These are phyloP conservation scores for Magnolia officinalis DNA, from an alignment of 164 flowering plant species.

Conservation along the genomic window DNA sequence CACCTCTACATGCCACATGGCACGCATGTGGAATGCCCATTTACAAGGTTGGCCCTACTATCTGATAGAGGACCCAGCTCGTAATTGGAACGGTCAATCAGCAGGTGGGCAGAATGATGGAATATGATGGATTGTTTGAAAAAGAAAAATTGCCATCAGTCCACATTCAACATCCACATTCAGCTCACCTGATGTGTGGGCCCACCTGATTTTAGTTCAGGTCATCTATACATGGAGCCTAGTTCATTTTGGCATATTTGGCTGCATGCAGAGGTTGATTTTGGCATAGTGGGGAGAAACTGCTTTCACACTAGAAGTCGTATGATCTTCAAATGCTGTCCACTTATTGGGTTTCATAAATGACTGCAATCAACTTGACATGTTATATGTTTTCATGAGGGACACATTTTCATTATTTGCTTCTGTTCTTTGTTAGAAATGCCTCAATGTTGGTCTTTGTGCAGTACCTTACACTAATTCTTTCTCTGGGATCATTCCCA, in stretches of 20 bases:
- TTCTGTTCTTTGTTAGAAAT: slow-evolving; percentile 4
- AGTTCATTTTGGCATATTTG: background rate
- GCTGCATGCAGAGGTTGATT: background rate
- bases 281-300: background rate
- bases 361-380: too few relatives aligned
- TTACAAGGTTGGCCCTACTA: background rate
- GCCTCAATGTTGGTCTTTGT: background rate
- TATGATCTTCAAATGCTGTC: too few relatives aligned
- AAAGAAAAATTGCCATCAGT: background rate
- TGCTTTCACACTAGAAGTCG: too few relatives aligned
- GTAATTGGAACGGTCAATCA: too few relatives aligned
- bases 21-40: background rate
- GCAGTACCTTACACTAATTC: slow-evolving; percentile 65
- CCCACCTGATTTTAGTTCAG: background rate
- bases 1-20: background rate
- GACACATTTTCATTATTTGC: too few relatives aligned
- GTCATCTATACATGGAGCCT: background rate
- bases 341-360: too few relatives aligned
- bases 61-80: background rate
- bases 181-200: background rate
- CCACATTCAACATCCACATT: background rate
- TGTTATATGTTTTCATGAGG: too few relatives aligned
- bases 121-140: background rate
- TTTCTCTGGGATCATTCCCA: slow-evolving; percentile 56
- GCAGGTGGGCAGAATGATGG: background rate